phyloP scores from a whole-genome alignment of 1,284 basidiomycete species.

The Phellopilus nigrolimitatus region DNA sequence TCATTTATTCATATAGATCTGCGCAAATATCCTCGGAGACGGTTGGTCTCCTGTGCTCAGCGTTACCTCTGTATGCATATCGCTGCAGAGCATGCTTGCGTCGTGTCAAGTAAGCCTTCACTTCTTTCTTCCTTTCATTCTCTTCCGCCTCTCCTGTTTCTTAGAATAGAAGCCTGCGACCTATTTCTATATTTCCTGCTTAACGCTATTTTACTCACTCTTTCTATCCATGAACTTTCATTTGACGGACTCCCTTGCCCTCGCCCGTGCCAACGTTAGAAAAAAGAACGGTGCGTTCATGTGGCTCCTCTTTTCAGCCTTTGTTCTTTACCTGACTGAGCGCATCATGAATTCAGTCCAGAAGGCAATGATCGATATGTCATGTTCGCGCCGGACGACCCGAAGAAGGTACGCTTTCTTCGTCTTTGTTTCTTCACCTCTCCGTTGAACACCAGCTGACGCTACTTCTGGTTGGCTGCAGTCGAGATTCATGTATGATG shows the following conservation, averaged over 20 bases:
- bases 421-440: not conserved
- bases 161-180: not conserved
- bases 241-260: not conserved
- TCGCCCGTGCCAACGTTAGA: too few relatives aligned
- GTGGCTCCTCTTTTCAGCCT: not conserved
- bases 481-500: conserved; percentile 78
- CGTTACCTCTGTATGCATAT: conserved; percentile 73
- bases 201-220: conserved; percentile 4
- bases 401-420: conserved; percentile 62
- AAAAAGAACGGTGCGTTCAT: conserved; percentile 21
- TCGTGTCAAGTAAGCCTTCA: conserved; percentile 64
- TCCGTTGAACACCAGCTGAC: too few relatives aligned
- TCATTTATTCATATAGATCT: conserved; percentile 47
- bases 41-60: conserved; percentile 85
- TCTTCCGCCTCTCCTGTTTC: not conserved
- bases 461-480: too few relatives aligned
- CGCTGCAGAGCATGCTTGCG: conserved; percentile 82
- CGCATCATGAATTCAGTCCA: conserved; percentile 42
- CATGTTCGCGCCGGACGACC: conserved; percentile 72
- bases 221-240: conserved; percentile 4
- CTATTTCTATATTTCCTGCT: conserved; percentile 11
- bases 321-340: not conserved
- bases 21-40: conserved; percentile 78
- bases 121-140: not conserved
- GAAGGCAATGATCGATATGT: conserved; percentile 79